Conservation (phyloP, 169 alveolate species). For the Eimeria acervulina region DNA sequence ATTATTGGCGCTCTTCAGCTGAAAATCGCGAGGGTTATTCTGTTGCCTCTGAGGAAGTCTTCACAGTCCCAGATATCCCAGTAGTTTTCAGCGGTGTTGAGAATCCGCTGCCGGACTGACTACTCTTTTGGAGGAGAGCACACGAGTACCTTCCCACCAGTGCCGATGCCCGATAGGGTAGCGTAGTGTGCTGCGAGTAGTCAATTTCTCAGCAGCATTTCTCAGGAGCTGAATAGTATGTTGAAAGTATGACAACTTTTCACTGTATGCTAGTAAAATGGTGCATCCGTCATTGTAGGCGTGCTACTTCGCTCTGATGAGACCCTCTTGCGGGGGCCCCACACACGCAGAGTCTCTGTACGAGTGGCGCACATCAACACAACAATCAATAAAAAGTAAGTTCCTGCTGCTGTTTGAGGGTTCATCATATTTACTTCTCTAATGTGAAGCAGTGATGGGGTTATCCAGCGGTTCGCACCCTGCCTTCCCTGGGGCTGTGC, state of each 20-base stretch:
- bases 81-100: background rate
- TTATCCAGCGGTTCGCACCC: too few relatives aligned
- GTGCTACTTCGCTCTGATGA: background rate
- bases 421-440: too few relatives aligned
- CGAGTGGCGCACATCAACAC: background rate
- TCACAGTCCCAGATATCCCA: background rate
- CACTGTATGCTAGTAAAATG: background rate
- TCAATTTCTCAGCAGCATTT: background rate
- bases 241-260: background rate
- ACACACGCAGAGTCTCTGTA: background rate
- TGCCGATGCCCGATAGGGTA: background rate
- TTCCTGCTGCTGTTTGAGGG: background rate
- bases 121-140: too few relatives aligned
- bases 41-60: background rate
- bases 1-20: background rate
- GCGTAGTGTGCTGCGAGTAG: background rate
- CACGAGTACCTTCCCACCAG: background rate
- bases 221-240: background rate
- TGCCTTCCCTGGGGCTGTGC: too few relatives aligned
- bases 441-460: too few relatives aligned
- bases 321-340: conserved; percentile 22
- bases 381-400: background rate
- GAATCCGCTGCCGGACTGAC: background rate
- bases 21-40: background rate
- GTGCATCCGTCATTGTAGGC: background rate